Conservation (phyloP, 305 asterid species). For the Lippia alba region DNA sequence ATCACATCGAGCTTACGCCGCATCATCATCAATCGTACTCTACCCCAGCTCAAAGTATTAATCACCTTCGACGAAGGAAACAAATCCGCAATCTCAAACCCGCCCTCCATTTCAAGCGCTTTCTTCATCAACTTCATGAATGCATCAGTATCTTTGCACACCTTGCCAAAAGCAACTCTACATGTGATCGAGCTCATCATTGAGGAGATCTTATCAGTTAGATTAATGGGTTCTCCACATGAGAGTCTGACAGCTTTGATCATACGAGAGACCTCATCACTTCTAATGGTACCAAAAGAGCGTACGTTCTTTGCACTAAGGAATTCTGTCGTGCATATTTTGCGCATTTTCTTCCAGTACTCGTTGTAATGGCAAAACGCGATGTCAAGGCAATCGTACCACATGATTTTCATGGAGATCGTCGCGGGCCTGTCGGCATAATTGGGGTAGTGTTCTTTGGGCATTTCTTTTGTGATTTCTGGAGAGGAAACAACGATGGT, state of each 20-base stretch:
- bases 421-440: slow-evolving; percentile 29
- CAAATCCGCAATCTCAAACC: slow-evolving; percentile 16
- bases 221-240: slow-evolving; percentile 1
- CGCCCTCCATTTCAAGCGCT: background rate
- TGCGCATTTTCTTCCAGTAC: slow-evolving; percentile 42
- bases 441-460: slow-evolving; percentile 9
- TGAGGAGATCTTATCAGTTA: slow-evolving; percentile 18
- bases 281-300: slow-evolving; percentile 30
- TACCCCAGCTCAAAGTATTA: slow-evolving; percentile 1
- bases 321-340: slow-evolving; percentile 37
- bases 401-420: slow-evolving; percentile 21
- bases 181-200: slow-evolving; percentile 26
- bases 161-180: slow-evolving; percentile 28
- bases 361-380: slow-evolving; percentile 30
- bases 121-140: slow-evolving; percentile 10
- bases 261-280: slow-evolving; percentile 23
- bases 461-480: no score
- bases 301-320: slow-evolving; percentile 35
- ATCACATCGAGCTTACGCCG: slow-evolving; percentile 14
- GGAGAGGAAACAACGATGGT: no score
- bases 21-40: slow-evolving; percentile 17
- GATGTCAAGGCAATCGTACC: slow-evolving; percentile 20
- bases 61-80: slow-evolving; percentile 24
- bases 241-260: slow-evolving; percentile 5
- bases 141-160: slow-evolving; percentile 12